phyloP scores from a whole-genome alignment of 2,329 filamentous ascomycete species.

The Calonectria honghensis region DNA sequence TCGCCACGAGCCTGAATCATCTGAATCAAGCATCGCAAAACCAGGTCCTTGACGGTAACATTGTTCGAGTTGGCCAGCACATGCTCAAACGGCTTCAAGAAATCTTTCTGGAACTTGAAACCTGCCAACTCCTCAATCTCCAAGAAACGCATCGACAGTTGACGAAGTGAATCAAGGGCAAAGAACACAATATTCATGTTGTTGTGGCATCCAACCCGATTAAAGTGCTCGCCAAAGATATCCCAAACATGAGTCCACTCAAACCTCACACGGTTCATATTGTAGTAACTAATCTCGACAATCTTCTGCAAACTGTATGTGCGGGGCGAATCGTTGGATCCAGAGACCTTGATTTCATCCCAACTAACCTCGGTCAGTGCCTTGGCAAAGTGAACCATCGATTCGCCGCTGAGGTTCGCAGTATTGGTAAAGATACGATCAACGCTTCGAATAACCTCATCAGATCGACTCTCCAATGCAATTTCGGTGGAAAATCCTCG shows the following conservation, averaged over 20 bases:
- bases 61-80: conserved; percentile 95
- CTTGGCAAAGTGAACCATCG: conserved; percentile 95
- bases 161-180: conserved; percentile 93
- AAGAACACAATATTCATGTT: conserved; percentile 99
- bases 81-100: conserved; percentile 98
- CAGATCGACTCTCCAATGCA: conserved; percentile 92
- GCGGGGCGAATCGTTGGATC: conserved; percentile 94
- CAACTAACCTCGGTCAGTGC: conserved; percentile 97
- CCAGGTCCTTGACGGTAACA: conserved; percentile 97
- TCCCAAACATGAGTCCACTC: conserved; percentile 99
- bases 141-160: conserved; percentile 99
- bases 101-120: conserved; percentile 99
- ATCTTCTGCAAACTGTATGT: conserved; percentile 99
- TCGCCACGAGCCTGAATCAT: conserved; percentile 99
- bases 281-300: conserved; percentile 99
- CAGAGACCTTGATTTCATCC: conserved; percentile 99
- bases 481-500: conserved; percentile 85
- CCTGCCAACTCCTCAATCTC: conserved; percentile 97
- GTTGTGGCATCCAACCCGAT: conserved; percentile 95
- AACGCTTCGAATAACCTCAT: conserved; percentile 93
- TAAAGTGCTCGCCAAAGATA: conserved; percentile 98
- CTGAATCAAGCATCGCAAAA: conserved; percentile 94
- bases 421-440: conserved; percentile 98
- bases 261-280: conserved; percentile 98
- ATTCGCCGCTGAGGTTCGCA: conserved; percentile 92